These are phyloP conservation scores for Daldinia decipiens DNA, from an alignment of 495 filamentous ascomycete species.

Conservation along the genomic window DNA sequence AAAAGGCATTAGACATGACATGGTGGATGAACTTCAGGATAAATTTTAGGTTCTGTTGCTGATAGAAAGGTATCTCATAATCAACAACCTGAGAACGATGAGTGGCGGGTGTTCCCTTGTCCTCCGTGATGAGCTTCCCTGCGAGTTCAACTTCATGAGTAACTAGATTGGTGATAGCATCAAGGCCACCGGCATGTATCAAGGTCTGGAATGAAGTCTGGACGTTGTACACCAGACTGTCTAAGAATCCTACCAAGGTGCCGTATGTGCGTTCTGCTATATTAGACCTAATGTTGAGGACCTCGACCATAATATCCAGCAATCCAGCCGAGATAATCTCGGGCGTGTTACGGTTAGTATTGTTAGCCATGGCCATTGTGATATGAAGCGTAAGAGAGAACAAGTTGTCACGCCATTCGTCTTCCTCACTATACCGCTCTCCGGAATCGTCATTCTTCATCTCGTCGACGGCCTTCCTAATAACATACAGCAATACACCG, in stretches of 20 bases:
- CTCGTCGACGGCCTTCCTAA: slow-evolving; percentile 87
- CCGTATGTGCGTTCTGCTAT: slow-evolving; percentile 85
- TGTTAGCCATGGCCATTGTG: slow-evolving; percentile 73
- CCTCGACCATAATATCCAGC: slow-evolving; percentile 87
- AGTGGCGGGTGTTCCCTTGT: slow-evolving; percentile 77
- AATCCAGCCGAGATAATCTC: slow-evolving; percentile 86
- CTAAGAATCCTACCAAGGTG: slow-evolving; percentile 83
- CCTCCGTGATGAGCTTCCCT: slow-evolving; percentile 68
- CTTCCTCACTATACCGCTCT: slow-evolving; percentile 67
- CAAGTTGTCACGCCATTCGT: slow-evolving; percentile 89
- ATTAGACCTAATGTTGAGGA: slow-evolving; percentile 82
- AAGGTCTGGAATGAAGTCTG: slow-evolving; percentile 82
- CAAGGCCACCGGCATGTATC: slow-evolving; percentile 81
- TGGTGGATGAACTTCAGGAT: slow-evolving; percentile 96
- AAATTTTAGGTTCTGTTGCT: slow-evolving; percentile 91
- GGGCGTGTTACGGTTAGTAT: slow-evolving; percentile 60
- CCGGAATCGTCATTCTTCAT: slow-evolving; percentile 69
- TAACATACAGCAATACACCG: slow-evolving; percentile 92
- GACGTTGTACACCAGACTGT: slow-evolving; percentile 83
- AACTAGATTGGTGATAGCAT: slow-evolving; percentile 85
- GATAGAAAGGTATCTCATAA: slow-evolving; percentile 90
- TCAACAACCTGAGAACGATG: slow-evolving; percentile 86
- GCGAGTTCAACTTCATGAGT: slow-evolving; percentile 80
- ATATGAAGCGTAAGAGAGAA: slow-evolving; percentile 84
- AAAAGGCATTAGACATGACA: slow-evolving; percentile 81